phyloP scores from a whole-genome alignment of 306 rosid species.

The Inga leiocalycina region DNA sequence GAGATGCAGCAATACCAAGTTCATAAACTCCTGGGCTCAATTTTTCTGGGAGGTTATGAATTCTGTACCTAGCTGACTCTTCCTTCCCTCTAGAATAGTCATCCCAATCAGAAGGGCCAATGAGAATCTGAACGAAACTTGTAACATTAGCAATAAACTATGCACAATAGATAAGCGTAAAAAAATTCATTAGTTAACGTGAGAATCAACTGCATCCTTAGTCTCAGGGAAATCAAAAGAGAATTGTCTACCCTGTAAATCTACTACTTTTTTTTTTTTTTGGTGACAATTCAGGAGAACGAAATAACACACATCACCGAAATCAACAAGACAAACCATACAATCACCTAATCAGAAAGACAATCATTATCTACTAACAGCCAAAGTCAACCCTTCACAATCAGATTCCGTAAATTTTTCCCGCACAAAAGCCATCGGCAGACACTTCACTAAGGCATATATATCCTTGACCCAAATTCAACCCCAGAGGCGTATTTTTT shows the following conservation, averaged over 20 bases:
- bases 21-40: constrained; percentile 78
- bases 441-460: background rate
- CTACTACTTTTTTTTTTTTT: background rate
- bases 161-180: background rate
- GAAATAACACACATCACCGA: background rate
- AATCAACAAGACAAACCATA: background rate
- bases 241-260: background rate
- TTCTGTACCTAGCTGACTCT: constrained; percentile 70
- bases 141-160: constrained; percentile 12
- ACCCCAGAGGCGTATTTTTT: background rate
- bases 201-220: background rate
- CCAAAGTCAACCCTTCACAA: background rate
- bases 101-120: constrained; percentile 87
- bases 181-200: background rate
- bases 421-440: background rate
- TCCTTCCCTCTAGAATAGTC: constrained; percentile 68
- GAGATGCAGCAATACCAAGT: constrained; percentile 60
- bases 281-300: background rate
- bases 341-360: background rate
- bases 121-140: constrained; percentile 57
- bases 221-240: background rate
- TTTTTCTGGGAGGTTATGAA: constrained; percentile 61
- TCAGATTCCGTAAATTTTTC: background rate
- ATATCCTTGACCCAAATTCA: background rate
- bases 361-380: background rate